Conservation (phyloP, 805 yeast species). For the Lipomyces starkeyi region DNA sequence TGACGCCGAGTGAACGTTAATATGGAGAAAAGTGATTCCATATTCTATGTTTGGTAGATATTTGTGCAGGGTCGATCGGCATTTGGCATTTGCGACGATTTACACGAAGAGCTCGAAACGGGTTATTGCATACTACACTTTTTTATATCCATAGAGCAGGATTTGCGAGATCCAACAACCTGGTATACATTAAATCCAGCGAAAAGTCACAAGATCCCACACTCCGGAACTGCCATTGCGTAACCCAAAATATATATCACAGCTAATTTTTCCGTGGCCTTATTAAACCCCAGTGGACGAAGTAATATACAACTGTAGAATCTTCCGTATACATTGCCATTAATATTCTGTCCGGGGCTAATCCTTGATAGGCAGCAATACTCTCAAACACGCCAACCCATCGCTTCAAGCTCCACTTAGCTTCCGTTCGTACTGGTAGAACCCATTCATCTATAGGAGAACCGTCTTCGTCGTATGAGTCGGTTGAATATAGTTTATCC, state of each 20-base stretch:
- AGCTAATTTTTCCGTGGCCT: conserved; percentile 49
- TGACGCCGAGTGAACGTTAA: conserved; percentile 30
- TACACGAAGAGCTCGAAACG: background rate
- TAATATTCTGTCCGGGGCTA: conserved; percentile 42
- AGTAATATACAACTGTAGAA: conserved; percentile 52
- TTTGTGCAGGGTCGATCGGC: background rate
- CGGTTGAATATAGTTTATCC: conserved; percentile 47
- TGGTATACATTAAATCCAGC: background rate
- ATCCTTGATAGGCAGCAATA: conserved; percentile 27
- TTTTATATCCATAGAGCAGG: background rate
- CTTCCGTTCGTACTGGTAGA: conserved; percentile 41
- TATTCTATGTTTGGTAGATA: background rate
- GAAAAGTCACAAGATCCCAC: background rate
- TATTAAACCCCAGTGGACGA: conserved; percentile 49
- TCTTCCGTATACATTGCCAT: conserved; percentile 53
- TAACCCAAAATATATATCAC: background rate
- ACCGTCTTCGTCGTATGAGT: conserved; percentile 29
- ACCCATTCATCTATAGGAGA: conserved; percentile 39
- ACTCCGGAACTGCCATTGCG: background rate
- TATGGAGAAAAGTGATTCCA: too few relatives aligned
- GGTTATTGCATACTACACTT: background rate
- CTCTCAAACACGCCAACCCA: conserved; percentile 46
- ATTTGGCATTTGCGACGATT: background rate
- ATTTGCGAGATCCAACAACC: background rate
- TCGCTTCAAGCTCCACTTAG: conserved; percentile 45